A percentile compares a stretch with the other conserved stretches of the same genome.
Evolutionary conservation across 345 rosid species (phyloP).

Genomic region (Gossypium anomalum): DNA sequence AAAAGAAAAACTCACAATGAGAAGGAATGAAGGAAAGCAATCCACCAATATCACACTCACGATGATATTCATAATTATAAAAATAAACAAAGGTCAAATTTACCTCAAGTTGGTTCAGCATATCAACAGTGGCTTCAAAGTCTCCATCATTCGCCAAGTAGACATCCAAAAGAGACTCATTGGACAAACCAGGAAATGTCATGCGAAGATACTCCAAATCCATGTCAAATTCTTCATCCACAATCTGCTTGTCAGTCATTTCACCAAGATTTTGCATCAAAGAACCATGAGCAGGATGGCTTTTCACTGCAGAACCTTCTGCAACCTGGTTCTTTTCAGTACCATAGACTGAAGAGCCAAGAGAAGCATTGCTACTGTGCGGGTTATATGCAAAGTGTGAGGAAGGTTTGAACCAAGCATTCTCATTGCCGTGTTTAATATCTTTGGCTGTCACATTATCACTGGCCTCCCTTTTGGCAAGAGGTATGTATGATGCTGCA

Average conservation of each 20-base stretch:
- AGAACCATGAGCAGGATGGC: conserved; percentile 33
- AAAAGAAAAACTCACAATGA: conserved; percentile 1
- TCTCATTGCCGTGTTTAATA: conserved; percentile 21
- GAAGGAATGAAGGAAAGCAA: neutral
- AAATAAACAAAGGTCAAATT: neutral
- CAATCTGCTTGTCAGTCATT: conserved; percentile 37
- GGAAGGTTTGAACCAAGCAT: conserved; percentile 27
- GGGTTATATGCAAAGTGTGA: conserved; percentile 26
- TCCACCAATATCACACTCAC: neutral
- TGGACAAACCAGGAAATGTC: conserved; percentile 60
- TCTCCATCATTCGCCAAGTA: conserved; percentile 69
- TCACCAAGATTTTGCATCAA: conserved; percentile 27
- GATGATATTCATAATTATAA: neutral
- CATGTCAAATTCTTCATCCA: conserved; percentile 64
- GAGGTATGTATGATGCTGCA: conserved; percentile 75
- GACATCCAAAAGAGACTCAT: conserved; percentile 70
- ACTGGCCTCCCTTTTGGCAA: conserved; percentile 50
- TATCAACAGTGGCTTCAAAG: conserved; percentile 73
- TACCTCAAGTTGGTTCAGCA: conserved; percentile 89
- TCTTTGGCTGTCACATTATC: conserved; percentile 14
- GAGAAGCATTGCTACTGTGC: conserved; percentile 29
- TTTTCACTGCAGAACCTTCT: conserved; percentile 28
- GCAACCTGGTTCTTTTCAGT: conserved; percentile 13
- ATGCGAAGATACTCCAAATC: conserved; percentile 66
- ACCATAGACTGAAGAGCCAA: conserved; percentile 25